phyloP scores from a whole-genome alignment of 768 basidiomycete species.

The Pulveroboletus sp. region DNA sequence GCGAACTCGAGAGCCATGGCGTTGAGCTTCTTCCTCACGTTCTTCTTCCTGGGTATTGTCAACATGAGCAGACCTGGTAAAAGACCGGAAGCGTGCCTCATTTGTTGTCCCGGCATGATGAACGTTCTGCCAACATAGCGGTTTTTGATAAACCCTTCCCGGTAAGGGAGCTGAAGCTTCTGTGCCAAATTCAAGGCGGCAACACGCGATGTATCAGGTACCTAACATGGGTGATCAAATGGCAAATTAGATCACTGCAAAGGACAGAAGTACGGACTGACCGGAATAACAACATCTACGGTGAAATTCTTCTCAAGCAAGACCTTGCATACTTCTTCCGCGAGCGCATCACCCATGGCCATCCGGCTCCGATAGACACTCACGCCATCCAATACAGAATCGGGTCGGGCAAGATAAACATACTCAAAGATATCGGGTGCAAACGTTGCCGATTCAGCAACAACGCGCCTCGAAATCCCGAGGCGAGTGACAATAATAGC shows the following conservation, averaged over 20 bases:
- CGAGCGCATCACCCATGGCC: conserved; percentile 98
- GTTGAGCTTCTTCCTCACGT: conserved; percentile 91
- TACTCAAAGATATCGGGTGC: conserved; percentile 99
- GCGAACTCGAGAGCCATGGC: conserved; percentile 98
- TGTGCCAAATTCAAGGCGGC: conserved; percentile 96
- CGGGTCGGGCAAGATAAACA: conserved; percentile 97
- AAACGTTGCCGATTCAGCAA: conserved; percentile 66
- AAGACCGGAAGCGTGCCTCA: conserved; percentile 50
- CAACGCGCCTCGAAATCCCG: conserved; percentile 69
- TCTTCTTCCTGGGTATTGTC: conserved; percentile 63
- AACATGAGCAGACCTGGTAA: background rate
- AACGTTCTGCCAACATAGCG: conserved; percentile 97
- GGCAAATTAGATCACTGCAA: background rate
- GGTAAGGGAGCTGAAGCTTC: conserved; percentile 81
- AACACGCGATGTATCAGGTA: conserved; percentile 95
- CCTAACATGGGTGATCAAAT: conserved; percentile 37
- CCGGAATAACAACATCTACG: conserved; percentile 96
- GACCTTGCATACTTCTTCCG: conserved; percentile 76
- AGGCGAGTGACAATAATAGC: conserved; percentile 91
- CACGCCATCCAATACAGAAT: conserved; percentile 95
- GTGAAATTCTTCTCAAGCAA: conserved; percentile 60
- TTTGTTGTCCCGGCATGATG: conserved; percentile 99
- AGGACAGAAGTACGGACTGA: conserved; percentile 25
- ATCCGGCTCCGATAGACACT: conserved; percentile 96
- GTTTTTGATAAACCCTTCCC: conserved; percentile 99